phyloP scores from a whole-genome alignment of 2,329 filamentous ascomycete species.

The Hypoxylon sp. region DNA sequence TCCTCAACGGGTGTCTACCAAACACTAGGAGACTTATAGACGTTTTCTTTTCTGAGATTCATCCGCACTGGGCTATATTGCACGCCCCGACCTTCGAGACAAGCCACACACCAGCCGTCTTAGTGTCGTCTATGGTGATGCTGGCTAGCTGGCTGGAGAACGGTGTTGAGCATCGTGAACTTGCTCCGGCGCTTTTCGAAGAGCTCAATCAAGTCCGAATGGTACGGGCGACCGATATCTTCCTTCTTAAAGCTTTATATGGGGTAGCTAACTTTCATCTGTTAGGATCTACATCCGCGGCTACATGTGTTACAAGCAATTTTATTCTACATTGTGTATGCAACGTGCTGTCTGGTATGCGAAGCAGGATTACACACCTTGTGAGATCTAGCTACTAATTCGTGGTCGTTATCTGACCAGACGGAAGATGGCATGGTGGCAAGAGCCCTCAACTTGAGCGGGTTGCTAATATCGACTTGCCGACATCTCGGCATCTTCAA shows the following conservation, averaged over 20 bases:
- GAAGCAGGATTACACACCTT: neutral
- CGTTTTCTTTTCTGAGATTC: slow-evolving; percentile 33
- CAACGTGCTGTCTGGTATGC: slow-evolving; percentile 32
- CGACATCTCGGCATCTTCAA: slow-evolving; percentile 34
- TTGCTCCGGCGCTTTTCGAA: slow-evolving; percentile 32
- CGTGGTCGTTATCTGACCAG: slow-evolving; percentile 12
- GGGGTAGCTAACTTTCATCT: slow-evolving; percentile 4
- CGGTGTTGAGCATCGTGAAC: slow-evolving; percentile 28
- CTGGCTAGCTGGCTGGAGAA: slow-evolving; percentile 38
- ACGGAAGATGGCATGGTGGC: slow-evolving; percentile 31
- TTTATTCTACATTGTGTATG: slow-evolving; percentile 35
- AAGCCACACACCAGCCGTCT: slow-evolving; percentile 16
- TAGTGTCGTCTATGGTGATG: slow-evolving; percentile 35
- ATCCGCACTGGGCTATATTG: slow-evolving; percentile 37
- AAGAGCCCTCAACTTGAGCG: slow-evolving; percentile 35
- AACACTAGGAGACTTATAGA: slow-evolving; percentile 21
- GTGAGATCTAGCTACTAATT: neutral
- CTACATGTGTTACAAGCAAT: slow-evolving; percentile 34
- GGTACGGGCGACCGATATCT: slow-evolving; percentile 12
- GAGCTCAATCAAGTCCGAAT: slow-evolving; percentile 32
- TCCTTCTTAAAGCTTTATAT: neutral
- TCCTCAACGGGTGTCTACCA: slow-evolving; percentile 13
- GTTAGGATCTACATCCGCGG: slow-evolving; percentile 23
- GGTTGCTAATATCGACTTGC: slow-evolving; percentile 34
- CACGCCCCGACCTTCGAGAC: slow-evolving; percentile 26